These are phyloP conservation scores for Lecanicillium sp. DNA, from an alignment of 2,329 filamentous ascomycete genomes.

Conservation along the genomic window DNA sequence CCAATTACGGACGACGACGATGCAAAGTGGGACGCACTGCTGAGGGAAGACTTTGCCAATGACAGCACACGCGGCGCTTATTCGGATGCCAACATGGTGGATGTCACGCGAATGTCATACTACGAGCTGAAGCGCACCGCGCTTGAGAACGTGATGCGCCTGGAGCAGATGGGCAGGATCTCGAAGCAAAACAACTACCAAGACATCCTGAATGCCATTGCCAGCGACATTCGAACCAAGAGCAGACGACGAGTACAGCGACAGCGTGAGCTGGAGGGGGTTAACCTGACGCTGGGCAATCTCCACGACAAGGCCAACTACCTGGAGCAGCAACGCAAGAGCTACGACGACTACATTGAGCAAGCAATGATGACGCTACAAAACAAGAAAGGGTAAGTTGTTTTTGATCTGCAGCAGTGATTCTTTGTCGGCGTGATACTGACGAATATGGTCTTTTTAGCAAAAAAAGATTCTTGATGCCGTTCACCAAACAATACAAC, in stretches of 20 bases:
- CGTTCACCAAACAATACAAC: conserved; percentile 98
- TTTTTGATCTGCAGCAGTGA: conserved; percentile 1
- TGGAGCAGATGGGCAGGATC: conserved; percentile 83
- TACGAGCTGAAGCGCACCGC: conserved; percentile 87
- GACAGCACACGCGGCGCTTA: conserved; percentile 74
- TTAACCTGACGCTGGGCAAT: conserved; percentile 65
- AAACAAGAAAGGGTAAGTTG: conserved; percentile 78
- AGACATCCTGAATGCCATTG: conserved; percentile 95
- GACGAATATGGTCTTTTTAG: conserved; percentile 30
- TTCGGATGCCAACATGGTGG: conserved; percentile 79
- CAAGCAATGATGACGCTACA: conserved; percentile 96
- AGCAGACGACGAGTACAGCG: conserved; percentile 87
- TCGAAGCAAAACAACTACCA: conserved; percentile 90
- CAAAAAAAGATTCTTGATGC: conserved; percentile 88
- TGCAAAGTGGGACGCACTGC: conserved; percentile 72
- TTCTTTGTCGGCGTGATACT: conserved; percentile 2
- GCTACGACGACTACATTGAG: conserved; percentile 98
- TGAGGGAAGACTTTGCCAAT: conserved; percentile 71
- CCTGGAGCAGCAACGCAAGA: conserved; percentile 90
- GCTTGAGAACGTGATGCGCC: conserved; percentile 83
- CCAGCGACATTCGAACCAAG: conserved; percentile 93
- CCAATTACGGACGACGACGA: conserved; percentile 84
- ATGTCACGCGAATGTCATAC: conserved; percentile 85
- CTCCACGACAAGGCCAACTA: conserved; percentile 83
- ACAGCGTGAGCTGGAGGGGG: conserved; percentile 81